These are phyloP conservation scores for Moniliophthora roreri DNA, from an alignment of 1,284 basidiomycete genomes.

Conservation along the genomic window DNA sequence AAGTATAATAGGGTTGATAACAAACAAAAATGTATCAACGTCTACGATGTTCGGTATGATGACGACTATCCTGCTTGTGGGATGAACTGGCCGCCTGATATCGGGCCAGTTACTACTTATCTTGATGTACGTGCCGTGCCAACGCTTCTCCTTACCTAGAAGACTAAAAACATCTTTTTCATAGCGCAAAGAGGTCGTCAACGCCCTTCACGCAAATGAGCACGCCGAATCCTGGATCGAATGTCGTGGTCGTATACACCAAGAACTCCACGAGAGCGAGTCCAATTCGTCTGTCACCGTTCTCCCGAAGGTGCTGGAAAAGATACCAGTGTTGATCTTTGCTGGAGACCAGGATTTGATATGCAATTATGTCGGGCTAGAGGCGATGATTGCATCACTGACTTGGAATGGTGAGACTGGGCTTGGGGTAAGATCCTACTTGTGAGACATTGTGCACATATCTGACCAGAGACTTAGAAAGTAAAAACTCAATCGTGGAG, in stretches of 20 bases:
- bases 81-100: slow-evolving; percentile 98
- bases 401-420: slow-evolving; percentile 87
- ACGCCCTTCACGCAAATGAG: slow-evolving; percentile 78
- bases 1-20: slow-evolving; percentile 62
- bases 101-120: slow-evolving; percentile 76
- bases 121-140: slow-evolving; percentile 62
- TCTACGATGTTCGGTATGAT: slow-evolving; percentile 91
- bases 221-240: slow-evolving; percentile 89
- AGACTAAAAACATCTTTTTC: slow-evolving; percentile 1
- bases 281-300: slow-evolving; percentile 77
- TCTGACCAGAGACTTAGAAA: too few species aligned
- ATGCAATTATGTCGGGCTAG: slow-evolving; percentile 93
- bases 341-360: slow-evolving; percentile 96
- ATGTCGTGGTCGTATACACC: slow-evolving; percentile 74
- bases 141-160: background rate
- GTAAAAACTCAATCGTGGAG: slow-evolving; percentile 79
- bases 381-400: slow-evolving; percentile 81
- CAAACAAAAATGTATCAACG: slow-evolving; percentile 82
- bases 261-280: slow-evolving; percentile 54
- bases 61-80: slow-evolving; percentile 91
- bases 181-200: slow-evolving; percentile 79
- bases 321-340: slow-evolving; percentile 87
- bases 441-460: too few species aligned
- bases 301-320: slow-evolving; percentile 77
- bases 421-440: slow-evolving; percentile 77